A percentile compares a stretch with the other conserved stretches of the same genome.
Conservation (phyloP, 2,329 filamentous ascomycete species). For the Alternaria arbusti region DNA sequence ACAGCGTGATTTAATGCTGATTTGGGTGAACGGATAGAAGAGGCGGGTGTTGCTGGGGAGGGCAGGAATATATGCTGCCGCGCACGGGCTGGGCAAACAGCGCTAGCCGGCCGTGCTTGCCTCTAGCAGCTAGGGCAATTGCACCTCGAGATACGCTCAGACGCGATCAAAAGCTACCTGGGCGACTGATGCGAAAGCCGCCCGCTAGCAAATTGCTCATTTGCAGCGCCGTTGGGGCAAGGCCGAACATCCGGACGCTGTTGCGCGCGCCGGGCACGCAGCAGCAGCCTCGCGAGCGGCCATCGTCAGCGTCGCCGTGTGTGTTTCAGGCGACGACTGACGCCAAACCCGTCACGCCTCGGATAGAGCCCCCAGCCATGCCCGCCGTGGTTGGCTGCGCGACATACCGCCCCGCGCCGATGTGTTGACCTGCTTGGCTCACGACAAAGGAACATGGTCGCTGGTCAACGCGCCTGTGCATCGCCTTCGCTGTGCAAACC, state of each 20-base stretch:
- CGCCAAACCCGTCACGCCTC: slow-evolving; percentile 26
- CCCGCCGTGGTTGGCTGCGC: slow-evolving; percentile 22
- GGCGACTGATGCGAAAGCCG: slow-evolving; percentile 4
- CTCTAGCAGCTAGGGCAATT: slow-evolving; percentile 21
- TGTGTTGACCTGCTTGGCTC: slow-evolving; percentile 12
- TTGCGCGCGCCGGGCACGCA: neutral
- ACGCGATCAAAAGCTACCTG: slow-evolving; percentile 17
- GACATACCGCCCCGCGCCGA: slow-evolving; percentile 24
- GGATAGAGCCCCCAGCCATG: slow-evolving; percentile 12
- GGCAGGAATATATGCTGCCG: slow-evolving; percentile 22
- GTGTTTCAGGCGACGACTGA: slow-evolving; percentile 22
- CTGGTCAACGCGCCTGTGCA: slow-evolving; percentile 25
- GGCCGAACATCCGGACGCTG: slow-evolving; percentile 8
- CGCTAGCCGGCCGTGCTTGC: slow-evolving; percentile 19
- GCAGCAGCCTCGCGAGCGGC: neutral
- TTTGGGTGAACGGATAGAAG: slow-evolving; percentile 12
- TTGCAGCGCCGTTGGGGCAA: slow-evolving; percentile 7
- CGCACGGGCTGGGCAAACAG: slow-evolving; percentile 23
- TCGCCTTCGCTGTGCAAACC: slow-evolving; percentile 32
- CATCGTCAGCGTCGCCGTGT: slow-evolving; percentile 6
- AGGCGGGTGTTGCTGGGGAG: slow-evolving; percentile 22
- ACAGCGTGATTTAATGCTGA: slow-evolving; percentile 24
- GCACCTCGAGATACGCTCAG: slow-evolving; percentile 32
- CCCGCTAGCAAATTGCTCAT: slow-evolving; percentile 26
- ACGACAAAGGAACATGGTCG: slow-evolving; percentile 4